Conservation (phyloP, 164 flowering plant species). For the Dillenia suffruticosa region DNA sequence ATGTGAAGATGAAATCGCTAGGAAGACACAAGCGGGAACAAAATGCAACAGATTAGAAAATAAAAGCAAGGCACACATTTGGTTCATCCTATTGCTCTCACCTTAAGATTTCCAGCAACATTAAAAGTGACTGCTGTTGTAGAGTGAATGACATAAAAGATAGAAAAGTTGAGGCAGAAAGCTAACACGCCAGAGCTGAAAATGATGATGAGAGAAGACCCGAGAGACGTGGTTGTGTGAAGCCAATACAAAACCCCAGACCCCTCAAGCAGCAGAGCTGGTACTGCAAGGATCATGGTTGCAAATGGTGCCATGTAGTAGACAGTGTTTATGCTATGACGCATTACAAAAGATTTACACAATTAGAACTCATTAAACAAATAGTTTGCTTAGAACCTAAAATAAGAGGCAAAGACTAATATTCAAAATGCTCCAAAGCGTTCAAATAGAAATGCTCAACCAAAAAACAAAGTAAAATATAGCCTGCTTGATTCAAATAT, state of each 20-base stretch:
- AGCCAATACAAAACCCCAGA: slow-evolving; percentile 73
- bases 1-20: not conserved
- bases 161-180: slow-evolving; percentile 95
- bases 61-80: not conserved
- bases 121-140: slow-evolving; percentile 97
- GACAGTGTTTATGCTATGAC: slow-evolving; percentile 80
- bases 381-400: too few relatives aligned
- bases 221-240: slow-evolving; percentile 41
- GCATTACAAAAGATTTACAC: slow-evolving; percentile 3
- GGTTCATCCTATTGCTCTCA: slow-evolving; percentile 20
- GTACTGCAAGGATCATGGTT: slow-evolving; percentile 86
- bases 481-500: too few relatives aligned
- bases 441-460: too few relatives aligned
- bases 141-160: slow-evolving; percentile 95
- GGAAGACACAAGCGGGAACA: not conserved
- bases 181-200: slow-evolving; percentile 85
- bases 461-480: too few relatives aligned
- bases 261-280: slow-evolving; percentile 89
- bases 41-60: not conserved
- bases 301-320: slow-evolving; percentile 99
- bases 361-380: not conserved
- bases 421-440: too few relatives aligned
- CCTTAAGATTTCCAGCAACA: slow-evolving; percentile 99
- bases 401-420: too few relatives aligned
- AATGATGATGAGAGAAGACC: slow-evolving; percentile 61